These are phyloP conservation scores for Ramalina intermedia DNA, from an alignment of 495 filamentous ascomycete species.

Conservation along the genomic window DNA sequence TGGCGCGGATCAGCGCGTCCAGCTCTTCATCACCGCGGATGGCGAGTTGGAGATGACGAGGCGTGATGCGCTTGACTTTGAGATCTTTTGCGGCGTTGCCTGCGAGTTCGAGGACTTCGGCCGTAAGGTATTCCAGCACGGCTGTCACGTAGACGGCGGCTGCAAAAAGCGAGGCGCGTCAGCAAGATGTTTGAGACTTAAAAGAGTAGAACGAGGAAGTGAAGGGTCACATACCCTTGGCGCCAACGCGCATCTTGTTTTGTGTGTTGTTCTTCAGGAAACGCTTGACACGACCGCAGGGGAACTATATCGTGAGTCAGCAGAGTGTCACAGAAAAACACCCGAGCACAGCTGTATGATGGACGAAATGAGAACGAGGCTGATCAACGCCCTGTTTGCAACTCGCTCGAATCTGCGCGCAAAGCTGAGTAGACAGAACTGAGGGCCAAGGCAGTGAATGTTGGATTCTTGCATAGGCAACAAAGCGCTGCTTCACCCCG, in stretches of 20 bases:
- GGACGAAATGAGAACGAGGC: background rate
- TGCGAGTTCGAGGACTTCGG: slow-evolving; percentile 96
- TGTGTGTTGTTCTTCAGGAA: slow-evolving; percentile 99
- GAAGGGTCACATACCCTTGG: slow-evolving; percentile 48
- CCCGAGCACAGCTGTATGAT: background rate
- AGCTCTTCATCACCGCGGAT: slow-evolving; percentile 98
- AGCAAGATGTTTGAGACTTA: too few species aligned
- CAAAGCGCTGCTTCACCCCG: background rate
- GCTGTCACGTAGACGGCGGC: slow-evolving; percentile 97
- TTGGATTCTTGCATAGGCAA: background rate
- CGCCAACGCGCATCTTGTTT: slow-evolving; percentile 99
- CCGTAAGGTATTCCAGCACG: slow-evolving; percentile 95
- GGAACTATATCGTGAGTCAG: slow-evolving; percentile 56
- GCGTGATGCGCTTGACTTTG: slow-evolving; percentile 99
- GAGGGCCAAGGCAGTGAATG: too few species aligned
- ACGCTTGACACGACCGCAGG: slow-evolving; percentile 98
- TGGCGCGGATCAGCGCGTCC: slow-evolving; percentile 92
- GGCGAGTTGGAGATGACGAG: slow-evolving; percentile 91
- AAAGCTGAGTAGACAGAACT: too few species aligned
- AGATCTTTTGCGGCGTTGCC: slow-evolving; percentile 98
- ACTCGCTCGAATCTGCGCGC: too few species aligned
- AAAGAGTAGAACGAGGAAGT: background rate
- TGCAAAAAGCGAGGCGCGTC: slow-evolving; percentile 7
- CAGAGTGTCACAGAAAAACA: background rate
- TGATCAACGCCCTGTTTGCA: background rate